Conservation (phyloP, 306 rosid species). For the Cucurbita moschata region DNA sequence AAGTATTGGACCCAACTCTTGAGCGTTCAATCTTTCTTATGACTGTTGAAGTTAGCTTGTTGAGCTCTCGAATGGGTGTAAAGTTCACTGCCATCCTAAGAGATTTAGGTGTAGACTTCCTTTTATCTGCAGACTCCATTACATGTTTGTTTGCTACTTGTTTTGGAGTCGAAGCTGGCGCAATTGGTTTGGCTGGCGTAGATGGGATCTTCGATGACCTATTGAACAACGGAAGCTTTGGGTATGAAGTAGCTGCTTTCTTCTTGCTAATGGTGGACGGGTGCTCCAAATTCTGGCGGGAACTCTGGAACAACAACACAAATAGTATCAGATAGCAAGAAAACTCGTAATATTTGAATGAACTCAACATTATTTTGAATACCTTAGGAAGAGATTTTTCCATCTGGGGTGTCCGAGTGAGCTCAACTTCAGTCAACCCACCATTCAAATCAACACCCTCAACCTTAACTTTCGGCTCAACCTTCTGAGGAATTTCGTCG, state of each 20-base stretch:
- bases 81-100: conserved; percentile 40
- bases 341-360: neutral
- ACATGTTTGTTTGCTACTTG: conserved; percentile 17
- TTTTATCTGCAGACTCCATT: conserved; percentile 33
- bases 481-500: conserved; percentile 12
- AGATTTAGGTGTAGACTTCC: conserved; percentile 49
- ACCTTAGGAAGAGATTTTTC: conserved; percentile 38
- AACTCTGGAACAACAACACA: conserved; percentile 16
- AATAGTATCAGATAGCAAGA: neutral
- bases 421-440: conserved; percentile 25
- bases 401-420: conserved; percentile 22
- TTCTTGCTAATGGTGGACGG: conserved; percentile 24
- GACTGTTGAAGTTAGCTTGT: conserved; percentile 60
- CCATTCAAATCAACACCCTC: conserved; percentile 20
- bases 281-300: conserved; percentile 22
- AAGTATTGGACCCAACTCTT: conserved; percentile 39
- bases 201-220: conserved; percentile 35
- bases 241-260: conserved; percentile 27
- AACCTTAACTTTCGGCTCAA: conserved; percentile 17
- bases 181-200: conserved; percentile 35
- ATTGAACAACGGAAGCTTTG: conserved; percentile 14
- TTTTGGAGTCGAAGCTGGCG: conserved; percentile 37
- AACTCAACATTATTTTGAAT: neutral
- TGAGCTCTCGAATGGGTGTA: conserved; percentile 77
- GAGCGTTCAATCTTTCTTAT: conserved; percentile 71